Conservation (phyloP, 2,329 filamentous ascomycete species). For the Cordyceps javanica region DNA sequence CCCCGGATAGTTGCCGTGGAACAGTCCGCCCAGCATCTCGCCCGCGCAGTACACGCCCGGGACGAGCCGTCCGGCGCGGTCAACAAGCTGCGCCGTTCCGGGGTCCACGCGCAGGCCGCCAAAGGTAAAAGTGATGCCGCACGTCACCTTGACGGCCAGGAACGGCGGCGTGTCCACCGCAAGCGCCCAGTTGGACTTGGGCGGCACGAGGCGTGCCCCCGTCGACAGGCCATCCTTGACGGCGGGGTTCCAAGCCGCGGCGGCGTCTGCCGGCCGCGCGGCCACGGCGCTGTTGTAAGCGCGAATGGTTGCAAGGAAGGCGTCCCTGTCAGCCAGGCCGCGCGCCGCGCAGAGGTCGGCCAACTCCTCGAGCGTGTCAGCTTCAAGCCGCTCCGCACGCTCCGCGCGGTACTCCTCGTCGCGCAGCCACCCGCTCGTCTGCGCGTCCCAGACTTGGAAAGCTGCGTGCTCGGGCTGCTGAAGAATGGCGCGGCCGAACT, state of each 20-base stretch:
- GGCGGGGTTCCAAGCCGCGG: conserved; percentile 50
- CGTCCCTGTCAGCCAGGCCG: conserved; percentile 39
- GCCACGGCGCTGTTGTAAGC: conserved; percentile 54
- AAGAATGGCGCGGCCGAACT: conserved; percentile 57
- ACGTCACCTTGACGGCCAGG: conserved; percentile 57
- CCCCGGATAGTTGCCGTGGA: conserved; percentile 58
- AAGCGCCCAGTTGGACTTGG: conserved; percentile 63
- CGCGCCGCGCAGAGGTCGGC: conserved; percentile 40
- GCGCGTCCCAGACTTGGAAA: conserved; percentile 59
- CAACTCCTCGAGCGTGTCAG: conserved; percentile 46
- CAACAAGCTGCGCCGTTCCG: conserved; percentile 46
- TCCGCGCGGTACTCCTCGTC: conserved; percentile 57
- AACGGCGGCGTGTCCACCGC: conserved; percentile 52
- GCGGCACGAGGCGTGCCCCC: conserved; percentile 39
- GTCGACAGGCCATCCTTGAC: conserved; percentile 57
- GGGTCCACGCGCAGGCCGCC: conserved; percentile 54
- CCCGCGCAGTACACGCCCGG: conserved; percentile 54
- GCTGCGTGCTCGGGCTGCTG: conserved; percentile 50
- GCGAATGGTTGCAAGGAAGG: conserved; percentile 45
- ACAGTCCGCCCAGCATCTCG: conserved; percentile 61
- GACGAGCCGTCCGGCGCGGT: conserved; percentile 38
- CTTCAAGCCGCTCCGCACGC: conserved; percentile 47
- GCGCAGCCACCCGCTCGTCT: conserved; percentile 46
- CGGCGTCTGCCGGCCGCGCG: conserved; percentile 38
- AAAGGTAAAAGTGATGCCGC: conserved; percentile 64